A percentile compares a stretch with the other conserved stretches of the same genome.
Conservation (phyloP, 306 rosid species). For the Psophocarpus tetragonolobus region DNA sequence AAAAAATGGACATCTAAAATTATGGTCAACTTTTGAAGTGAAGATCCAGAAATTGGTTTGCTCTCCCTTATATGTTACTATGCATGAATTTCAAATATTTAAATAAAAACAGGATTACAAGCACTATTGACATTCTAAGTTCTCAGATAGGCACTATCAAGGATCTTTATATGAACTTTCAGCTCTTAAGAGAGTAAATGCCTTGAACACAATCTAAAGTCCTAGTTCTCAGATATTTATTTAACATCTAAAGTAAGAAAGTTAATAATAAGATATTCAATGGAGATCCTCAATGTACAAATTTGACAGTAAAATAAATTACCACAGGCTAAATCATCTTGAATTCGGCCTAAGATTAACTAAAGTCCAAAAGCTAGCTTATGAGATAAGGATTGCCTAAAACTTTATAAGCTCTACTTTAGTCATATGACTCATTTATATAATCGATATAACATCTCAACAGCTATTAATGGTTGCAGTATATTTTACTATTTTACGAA, state of each 20-base stretch:
- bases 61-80: background rate
- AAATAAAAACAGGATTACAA: background rate
- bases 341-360: background rate
- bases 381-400: background rate
- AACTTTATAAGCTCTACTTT: background rate
- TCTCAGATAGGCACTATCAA: background rate
- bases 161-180: background rate
- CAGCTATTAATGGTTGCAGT: background rate
- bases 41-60: constrained; percentile 10
- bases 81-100: background rate
- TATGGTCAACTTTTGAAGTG: constrained; percentile 14
- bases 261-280: background rate
- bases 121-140: background rate
- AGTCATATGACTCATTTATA: background rate
- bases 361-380: background rate
- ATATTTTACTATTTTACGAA: background rate
- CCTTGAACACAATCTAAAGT: background rate
- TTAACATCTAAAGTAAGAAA: background rate
- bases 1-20: background rate
- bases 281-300: background rate
- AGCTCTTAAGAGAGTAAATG: background rate
- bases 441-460: background rate
- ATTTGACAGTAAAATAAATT: background rate
- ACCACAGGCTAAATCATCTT: background rate
- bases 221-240: too few relatives aligned